Percentiles rank a stretch among this genome's conserved stretches.
These are phyloP conservation scores for Cutaneotrichosporon arboriforme DNA, from an alignment of 1,284 basidiomycete genomes.

Conservation along the genomic window DNA sequence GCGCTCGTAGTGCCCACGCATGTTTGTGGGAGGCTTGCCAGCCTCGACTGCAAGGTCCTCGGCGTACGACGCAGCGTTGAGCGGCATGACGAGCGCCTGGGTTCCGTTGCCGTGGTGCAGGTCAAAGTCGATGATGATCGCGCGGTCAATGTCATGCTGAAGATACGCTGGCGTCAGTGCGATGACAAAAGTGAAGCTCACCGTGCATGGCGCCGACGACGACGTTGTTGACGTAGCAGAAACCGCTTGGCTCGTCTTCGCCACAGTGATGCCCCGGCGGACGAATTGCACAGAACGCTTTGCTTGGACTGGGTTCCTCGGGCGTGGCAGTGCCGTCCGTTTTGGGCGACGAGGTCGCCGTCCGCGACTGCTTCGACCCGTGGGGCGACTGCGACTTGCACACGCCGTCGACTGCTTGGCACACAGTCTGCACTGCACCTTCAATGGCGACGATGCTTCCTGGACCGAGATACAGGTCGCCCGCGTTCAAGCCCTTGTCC, in stretches of 20 bases:
- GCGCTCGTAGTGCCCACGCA: constrained; percentile 42
- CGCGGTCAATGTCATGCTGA: constrained; percentile 67
- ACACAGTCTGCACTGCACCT: constrained; percentile 57
- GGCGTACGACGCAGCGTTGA: constrained; percentile 79
- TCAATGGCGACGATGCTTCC: constrained; percentile 53
- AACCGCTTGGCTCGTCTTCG: constrained; percentile 65
- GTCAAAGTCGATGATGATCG: constrained; percentile 89
- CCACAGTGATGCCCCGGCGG: constrained; percentile 91
- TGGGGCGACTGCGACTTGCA: constrained; percentile 17
- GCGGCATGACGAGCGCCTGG: constrained; percentile 82
- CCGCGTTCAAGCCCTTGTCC: constrained; percentile 60
- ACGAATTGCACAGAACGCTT: constrained; percentile 75
- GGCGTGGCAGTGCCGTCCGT: neutral
- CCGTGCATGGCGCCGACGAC: constrained; percentile 85
- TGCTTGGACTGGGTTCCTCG: constrained; percentile 25
- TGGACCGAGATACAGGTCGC: constrained; percentile 63
- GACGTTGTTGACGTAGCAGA: constrained; percentile 93
- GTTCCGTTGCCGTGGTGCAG: constrained; percentile 94
- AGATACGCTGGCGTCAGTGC: constrained; percentile 61
- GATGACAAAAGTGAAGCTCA: constrained; percentile 33
- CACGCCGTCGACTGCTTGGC: constrained; percentile 69
- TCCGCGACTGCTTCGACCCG: neutral
- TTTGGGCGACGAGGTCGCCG: neutral
- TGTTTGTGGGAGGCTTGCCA: constrained; percentile 40
- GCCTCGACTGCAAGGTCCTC: constrained; percentile 56